Percentiles rank a stretch among this genome's conserved stretches.
phyloP scores from a whole-genome alignment of 495 filamentous ascomycete genomes.

The Annulohypoxylon bovei region DNA sequence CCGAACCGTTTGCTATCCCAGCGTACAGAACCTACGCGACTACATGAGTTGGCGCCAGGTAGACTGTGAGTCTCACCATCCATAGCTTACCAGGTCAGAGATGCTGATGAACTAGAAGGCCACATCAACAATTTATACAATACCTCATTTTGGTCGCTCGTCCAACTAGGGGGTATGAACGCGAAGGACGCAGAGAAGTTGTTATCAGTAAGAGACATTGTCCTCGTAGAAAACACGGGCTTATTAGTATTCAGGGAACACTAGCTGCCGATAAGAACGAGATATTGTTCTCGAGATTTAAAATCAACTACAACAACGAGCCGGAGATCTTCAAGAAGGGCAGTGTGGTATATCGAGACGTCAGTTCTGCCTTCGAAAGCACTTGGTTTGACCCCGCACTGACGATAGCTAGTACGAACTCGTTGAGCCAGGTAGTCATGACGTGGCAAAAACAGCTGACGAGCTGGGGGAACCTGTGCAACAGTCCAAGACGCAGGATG shows the following conservation, averaged over 20 bases:
- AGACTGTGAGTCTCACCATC: constrained; percentile 73
- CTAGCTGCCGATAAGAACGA: constrained; percentile 91
- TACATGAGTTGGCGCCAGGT: constrained; percentile 98
- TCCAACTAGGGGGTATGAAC: constrained; percentile 78
- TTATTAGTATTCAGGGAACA: constrained; percentile 69
- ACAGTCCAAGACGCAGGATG: constrained; percentile 77
- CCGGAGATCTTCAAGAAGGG: constrained; percentile 92
- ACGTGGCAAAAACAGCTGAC: constrained; percentile 49
- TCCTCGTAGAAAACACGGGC: neutral
- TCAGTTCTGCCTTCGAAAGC: constrained; percentile 52
- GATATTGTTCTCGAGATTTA: constrained; percentile 87
- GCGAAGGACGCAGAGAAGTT: constrained; percentile 79
- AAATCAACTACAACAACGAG: constrained; percentile 98
- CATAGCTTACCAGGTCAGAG: neutral
- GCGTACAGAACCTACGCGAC: constrained; percentile 79
- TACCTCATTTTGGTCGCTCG: constrained; percentile 92
- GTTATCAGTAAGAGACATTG: constrained; percentile 66
- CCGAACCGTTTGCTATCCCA: constrained; percentile 87
- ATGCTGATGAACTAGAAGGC: constrained; percentile 57
- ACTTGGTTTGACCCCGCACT: neutral
- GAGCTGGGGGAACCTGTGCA: constrained; percentile 52
- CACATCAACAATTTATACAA: constrained; percentile 99
- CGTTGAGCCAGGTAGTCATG: constrained; percentile 59
- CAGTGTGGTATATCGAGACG: constrained; percentile 86
- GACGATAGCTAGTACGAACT: constrained; percentile 59